These are phyloP conservation scores for Lactifluus pinguis DNA, from an alignment of 768 basidiomycete species.

Conservation along the genomic window DNA sequence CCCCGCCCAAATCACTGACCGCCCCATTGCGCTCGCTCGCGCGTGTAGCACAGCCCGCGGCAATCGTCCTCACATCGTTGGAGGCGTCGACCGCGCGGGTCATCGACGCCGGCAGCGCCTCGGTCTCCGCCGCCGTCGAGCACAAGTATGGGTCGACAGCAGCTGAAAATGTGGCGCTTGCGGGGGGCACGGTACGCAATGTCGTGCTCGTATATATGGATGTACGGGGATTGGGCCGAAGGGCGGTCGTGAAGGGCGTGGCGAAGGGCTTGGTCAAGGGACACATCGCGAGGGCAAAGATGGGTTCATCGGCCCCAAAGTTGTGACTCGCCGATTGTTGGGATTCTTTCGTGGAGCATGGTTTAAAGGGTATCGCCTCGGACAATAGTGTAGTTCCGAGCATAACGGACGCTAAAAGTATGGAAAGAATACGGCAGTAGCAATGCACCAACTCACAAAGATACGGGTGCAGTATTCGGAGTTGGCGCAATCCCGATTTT, in stretches of 20 bases:
- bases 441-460: too few species aligned
- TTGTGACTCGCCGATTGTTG: not conserved
- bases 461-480: too few species aligned
- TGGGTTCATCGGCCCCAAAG: not conserved
- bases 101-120: constrained; percentile 10
- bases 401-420: too few species aligned
- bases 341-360: too few species aligned
- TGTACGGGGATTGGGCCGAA: constrained; percentile 10
- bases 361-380: too few species aligned
- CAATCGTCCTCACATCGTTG: constrained; percentile 13
- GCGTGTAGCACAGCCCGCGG: constrained; percentile 13
- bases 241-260: constrained; percentile 12
- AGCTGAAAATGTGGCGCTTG: constrained; percentile 12
- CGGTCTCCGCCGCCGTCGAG: constrained; percentile 16
- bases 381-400: too few species aligned
- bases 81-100: constrained; percentile 3
- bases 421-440: too few species aligned
- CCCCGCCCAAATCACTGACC: too few species aligned
- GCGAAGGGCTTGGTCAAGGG: constrained; percentile 10
- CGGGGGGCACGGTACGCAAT: constrained; percentile 13
- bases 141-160: constrained; percentile 15
- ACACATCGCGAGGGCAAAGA: not conserved
- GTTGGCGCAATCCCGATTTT: too few species aligned
- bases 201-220: constrained; percentile 19
- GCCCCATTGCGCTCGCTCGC: not conserved